Evolutionary conservation across 192 early-diverging fungal species (phyloP).

Genomic region (Backusella westeae): DNA sequence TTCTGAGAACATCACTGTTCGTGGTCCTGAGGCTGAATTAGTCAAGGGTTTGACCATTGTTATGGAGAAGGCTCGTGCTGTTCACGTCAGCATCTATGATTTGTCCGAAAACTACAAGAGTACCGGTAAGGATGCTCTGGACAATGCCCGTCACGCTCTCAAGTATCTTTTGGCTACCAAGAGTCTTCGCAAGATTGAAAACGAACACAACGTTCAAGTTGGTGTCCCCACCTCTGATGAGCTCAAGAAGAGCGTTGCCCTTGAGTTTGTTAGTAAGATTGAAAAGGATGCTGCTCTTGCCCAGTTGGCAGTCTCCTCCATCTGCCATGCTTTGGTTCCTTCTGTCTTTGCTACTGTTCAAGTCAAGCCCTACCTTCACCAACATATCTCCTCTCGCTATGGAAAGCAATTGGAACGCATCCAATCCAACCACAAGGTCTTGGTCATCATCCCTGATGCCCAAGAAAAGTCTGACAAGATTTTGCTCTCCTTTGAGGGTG

Average conservation of each 20-base stretch:
- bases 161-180: constrained; percentile 74
- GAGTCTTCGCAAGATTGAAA: constrained; percentile 77
- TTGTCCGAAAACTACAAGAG: constrained; percentile 53
- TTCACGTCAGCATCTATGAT: constrained; percentile 71
- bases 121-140: constrained; percentile 43
- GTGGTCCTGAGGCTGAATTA: constrained; percentile 73
- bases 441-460: constrained; percentile 76
- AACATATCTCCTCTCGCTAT: constrained; percentile 62
- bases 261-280: constrained; percentile 80
- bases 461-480: constrained; percentile 68
- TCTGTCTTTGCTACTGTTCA: constrained; percentile 63
- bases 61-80: constrained; percentile 79
- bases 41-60: constrained; percentile 74
- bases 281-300: constrained; percentile 63
- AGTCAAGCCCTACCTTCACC: constrained; percentile 78
- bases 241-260: constrained; percentile 47
- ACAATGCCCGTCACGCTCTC: constrained; percentile 65
- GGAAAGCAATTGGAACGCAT: constrained; percentile 64
- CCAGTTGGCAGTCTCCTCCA: constrained; percentile 51
- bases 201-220: constrained; percentile 61
- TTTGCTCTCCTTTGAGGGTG: constrained; percentile 74
- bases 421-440: constrained; percentile 63
- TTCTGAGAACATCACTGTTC: constrained; percentile 74
- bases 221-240: constrained; percentile 48
- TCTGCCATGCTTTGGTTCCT: constrained; percentile 46